Evolutionary conservation across 495 filamentous ascomycete genomes (phyloP).

Genomic region (Penicillium canariense): DNA sequence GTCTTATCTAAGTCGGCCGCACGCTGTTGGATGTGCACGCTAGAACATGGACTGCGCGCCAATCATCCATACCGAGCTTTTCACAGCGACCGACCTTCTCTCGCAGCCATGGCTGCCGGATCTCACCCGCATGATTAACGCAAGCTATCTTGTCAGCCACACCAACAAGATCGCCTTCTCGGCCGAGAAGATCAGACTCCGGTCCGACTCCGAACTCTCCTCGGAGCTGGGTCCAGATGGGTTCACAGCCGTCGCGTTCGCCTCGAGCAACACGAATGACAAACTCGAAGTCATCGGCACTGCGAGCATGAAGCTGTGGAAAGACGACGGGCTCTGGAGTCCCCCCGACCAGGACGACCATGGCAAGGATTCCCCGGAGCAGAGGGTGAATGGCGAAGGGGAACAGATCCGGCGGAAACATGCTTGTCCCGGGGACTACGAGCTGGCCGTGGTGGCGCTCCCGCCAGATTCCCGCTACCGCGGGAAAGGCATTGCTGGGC

Average conservation of each 20-base stretch:
- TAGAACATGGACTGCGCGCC: conserved; percentile 3
- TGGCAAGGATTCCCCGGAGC: background rate
- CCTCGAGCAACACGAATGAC: background rate
- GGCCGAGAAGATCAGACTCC: conserved; percentile 4
- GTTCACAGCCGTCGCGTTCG: conserved; percentile 14
- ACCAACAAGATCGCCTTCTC: conserved; percentile 9
- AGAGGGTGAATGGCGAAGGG: background rate
- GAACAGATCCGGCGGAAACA: background rate
- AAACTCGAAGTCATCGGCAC: conserved; percentile 12
- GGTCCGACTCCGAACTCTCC: conserved; percentile 5
- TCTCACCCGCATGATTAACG: conserved; percentile 16
- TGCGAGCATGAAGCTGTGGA: conserved; percentile 19
- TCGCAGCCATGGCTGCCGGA: conserved; percentile 11
- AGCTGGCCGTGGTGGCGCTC: conserved; percentile 11
- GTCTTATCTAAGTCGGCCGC: background rate
- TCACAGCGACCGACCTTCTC: conserved; percentile 11
- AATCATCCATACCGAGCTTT: conserved; percentile 5
- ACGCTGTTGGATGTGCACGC: background rate
- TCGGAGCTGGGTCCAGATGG: conserved; percentile 6
- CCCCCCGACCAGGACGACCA: conserved; percentile 1
- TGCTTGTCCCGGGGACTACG: conserved; percentile 11
- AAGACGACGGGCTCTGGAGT: conserved; percentile 16
- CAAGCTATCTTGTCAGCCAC: conserved; percentile 14
- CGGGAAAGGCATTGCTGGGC: conserved; percentile 11
- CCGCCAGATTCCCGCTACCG: conserved; percentile 12